phyloP scores from a whole-genome alignment of 1,139 yeast genomes.

The Geotrichum reessii region DNA sequence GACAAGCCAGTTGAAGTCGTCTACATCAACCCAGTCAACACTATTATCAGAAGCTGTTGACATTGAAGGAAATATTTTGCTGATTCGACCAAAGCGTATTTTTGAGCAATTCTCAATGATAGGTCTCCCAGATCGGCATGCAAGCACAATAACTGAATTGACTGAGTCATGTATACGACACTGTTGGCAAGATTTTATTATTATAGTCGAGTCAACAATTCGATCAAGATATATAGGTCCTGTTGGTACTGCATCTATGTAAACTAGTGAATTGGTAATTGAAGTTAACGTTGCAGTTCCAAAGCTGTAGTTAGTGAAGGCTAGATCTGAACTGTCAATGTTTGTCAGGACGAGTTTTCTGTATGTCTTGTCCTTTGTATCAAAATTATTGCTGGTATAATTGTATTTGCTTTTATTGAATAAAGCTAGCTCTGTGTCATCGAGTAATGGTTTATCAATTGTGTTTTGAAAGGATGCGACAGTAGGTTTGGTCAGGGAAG shows the following conservation, averaged over 20 bases:
- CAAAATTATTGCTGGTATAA: not conserved
- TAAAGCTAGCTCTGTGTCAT: not conserved
- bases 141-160: conserved; percentile 4
- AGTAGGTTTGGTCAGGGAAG: not conserved
- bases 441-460: not conserved
- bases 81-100: conserved; percentile 14
- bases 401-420: not conserved
- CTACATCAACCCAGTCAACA: conserved; percentile 11
- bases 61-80: not conserved
- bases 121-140: conserved; percentile 14
- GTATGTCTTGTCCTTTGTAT: not conserved
- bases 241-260: conserved; percentile 3
- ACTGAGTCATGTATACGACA: conserved; percentile 16
- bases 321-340: not conserved
- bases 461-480: not conserved
- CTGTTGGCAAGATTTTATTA: conserved; percentile 16
- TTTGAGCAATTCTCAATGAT: conserved; percentile 16
- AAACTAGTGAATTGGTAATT: conserved; percentile 4
- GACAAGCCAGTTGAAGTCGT: conserved; percentile 19
- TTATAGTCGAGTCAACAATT: not conserved
- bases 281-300: conserved; percentile 11
- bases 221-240: conserved; percentile 17
- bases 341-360: not conserved
- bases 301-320: not conserved
- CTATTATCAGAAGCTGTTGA: not conserved